These are phyloP conservation scores for Prorocentrum cordatum DNA, from an alignment of 169 alveolate genomes.

Conservation along the genomic window DNA sequence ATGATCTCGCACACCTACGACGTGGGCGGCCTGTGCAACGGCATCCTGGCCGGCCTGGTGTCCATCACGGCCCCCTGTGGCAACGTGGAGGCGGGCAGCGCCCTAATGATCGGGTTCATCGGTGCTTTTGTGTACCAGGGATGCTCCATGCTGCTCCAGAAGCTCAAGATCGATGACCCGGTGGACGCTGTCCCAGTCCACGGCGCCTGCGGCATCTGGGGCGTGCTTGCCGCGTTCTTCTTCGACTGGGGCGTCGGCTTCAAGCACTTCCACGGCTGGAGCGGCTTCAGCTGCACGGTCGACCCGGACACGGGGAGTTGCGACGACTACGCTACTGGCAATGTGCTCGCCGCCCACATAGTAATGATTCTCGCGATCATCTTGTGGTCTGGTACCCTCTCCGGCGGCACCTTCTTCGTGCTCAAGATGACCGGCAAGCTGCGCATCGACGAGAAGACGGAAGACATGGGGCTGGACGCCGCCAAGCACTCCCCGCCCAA, in stretches of 20 bases:
- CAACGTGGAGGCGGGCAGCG: too few relatives aligned
- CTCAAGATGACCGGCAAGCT: not conserved
- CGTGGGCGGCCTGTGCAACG: too few relatives aligned
- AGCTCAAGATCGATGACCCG: slow-evolving; percentile 50
- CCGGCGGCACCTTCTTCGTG: slow-evolving; percentile 9
- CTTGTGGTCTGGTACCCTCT: slow-evolving; percentile 1
- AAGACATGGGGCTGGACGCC: slow-evolving; percentile 16
- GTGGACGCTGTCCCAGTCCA: slow-evolving; percentile 63
- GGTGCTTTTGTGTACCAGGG: slow-evolving; percentile 53
- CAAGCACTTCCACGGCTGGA: slow-evolving; percentile 37
- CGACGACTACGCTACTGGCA: too few relatives aligned
- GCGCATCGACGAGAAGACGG: slow-evolving; percentile 24
- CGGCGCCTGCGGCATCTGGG: slow-evolving; percentile 63
- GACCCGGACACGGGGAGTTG: too few relatives aligned
- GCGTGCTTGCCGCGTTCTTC: slow-evolving; percentile 3
- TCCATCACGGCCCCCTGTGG: too few relatives aligned
- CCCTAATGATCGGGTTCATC: too few relatives aligned
- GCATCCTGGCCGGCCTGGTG: too few relatives aligned
- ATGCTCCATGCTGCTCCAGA: slow-evolving; percentile 37
- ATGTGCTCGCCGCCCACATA: too few relatives aligned
- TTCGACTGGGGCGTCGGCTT: slow-evolving; percentile 54
- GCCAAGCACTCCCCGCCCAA: slow-evolving; percentile 31
- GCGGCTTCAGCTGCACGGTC: too few relatives aligned
- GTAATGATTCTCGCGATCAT: not conserved
- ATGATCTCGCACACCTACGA: too few relatives aligned